Base-by-base conservation (phyloP, 2,329 filamentous ascomycete genomes). In the Phialophora expanda region DNA sequence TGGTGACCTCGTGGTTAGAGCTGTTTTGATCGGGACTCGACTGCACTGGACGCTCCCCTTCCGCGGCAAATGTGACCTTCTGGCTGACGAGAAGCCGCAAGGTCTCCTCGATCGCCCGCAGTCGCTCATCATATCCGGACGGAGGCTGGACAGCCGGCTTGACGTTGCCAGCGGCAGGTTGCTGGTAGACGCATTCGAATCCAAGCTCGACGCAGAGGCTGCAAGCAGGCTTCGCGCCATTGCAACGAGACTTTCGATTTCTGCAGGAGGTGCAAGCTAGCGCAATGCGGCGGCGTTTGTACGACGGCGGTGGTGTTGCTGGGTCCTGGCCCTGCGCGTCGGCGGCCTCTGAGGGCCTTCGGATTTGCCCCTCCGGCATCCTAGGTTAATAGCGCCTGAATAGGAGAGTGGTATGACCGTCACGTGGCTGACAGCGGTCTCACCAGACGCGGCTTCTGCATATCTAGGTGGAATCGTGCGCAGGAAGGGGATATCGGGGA, bases 171-270 rank as follows among this genome's bases (percentile, higher is more conserved):
- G 67, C 67, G 2, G 67, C 60, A 2, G 69, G 69, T 46, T 69
- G 67, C 48, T 69, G 66, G 71, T 83, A 83, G 34, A 76, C 70
- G 69, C 81, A 83, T 9, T 81, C 79, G 61, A 80, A 80, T 6
- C 76, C 78, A 32, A 81, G 73, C 38, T 79, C 76, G 17, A 66
- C 69, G 62, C 81, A 83, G 26, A 76, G 73, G n/a, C 76, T 77
- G 66, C 81, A 83, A 51, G 75, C 76, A 12, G 81, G 81, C 22
- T 78, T 75, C 11, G 68, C 69, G 11, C 80, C 80, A 73, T 83
- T 79, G 61, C 81, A 83, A 74, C 81, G 68, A 26, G 73, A 73
- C 62, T 79, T 76, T 32, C 76, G 73, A 48, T 69, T 69, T 51
- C 75, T 75, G 62, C 78, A 80, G 22, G 76, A 73, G 67, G 77